Base-by-base conservation (phyloP, 1,284 basidiomycete genomes). In the Trichosporon ovoides region DNA sequence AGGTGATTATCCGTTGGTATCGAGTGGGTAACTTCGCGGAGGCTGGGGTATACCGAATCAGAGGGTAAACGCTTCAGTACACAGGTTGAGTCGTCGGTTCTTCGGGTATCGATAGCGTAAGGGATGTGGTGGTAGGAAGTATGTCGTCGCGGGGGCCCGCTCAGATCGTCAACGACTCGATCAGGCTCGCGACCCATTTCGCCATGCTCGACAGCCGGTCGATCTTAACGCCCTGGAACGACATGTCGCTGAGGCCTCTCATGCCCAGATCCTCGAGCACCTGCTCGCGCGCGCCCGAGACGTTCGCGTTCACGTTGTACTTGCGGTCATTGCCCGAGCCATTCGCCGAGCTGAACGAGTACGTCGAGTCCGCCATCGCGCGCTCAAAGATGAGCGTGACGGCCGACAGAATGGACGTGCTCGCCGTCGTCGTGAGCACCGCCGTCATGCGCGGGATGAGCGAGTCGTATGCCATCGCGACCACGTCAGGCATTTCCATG, bases 401-500 rank as follows among this genome's bases (percentile, higher is more conserved):
- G 16, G 86, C 82, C 38, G 82, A 80, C 57, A 92, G 83, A 64
- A 91, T 86, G 2, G 81, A 78, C 3, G 87, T 80, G 62, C 88
- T 89, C 7, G 86, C 83, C 1, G 87, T 87, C 55, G 83, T 86
- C 28, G 84, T 82, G 64, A 92, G 85, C 0, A 84, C 82, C n/a
- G 87, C 85, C 62, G 84, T 85, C 70, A 92, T 84, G 61, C 85
- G 84, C 55, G 90, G 88, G 68, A 89, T 85, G 50, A 92, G 71
- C 46, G 82, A 82, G 59, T 91, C 89, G 67, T 89, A 91, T 88
- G 84, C 82, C 73, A 89, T 81, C 3, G 84, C 80, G n/a, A 90
- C 80, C 12, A 85, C 82, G 20, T 91, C 87, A 0, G 89, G 89
- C 76, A 85, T 87, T 20, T 80, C 76, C 12, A 79, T 75, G 22